These are phyloP conservation scores for Podochytrium sp. DNA, from an alignment of 192 early-diverging fungal species.

Conservation along the genomic window DNA sequence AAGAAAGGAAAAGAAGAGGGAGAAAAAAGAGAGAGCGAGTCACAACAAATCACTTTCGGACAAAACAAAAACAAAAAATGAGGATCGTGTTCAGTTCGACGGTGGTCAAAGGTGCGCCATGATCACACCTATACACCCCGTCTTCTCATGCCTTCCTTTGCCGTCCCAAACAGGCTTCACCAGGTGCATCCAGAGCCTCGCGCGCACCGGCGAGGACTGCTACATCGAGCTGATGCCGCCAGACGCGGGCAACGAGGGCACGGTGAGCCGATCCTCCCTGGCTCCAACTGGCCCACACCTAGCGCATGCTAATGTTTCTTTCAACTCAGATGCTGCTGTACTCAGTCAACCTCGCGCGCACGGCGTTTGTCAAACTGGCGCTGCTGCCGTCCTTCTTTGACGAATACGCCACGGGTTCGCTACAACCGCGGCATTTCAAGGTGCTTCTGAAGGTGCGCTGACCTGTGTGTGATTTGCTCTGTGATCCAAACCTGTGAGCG, in stretches of 20 bases:
- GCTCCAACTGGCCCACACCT: not conserved
- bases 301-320: not conserved
- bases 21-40: too few species aligned
- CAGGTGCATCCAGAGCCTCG: slow-evolving; percentile 4
- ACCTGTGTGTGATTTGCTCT: not conserved
- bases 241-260: not conserved
- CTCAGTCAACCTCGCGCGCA: slow-evolving; percentile 70
- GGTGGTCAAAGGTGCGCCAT: slow-evolving; percentile 6
- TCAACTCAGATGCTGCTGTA: slow-evolving; percentile 45
- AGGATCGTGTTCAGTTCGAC: not conserved
- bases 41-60: not conserved
- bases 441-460: slow-evolving; percentile 40
- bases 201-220: slow-evolving; percentile 61
- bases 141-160: not conserved
- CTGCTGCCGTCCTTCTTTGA: slow-evolving; percentile 70
- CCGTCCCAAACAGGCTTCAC: not conserved
- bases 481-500: too few species aligned
- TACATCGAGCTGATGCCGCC: slow-evolving; percentile 57
- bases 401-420: slow-evolving; percentile 45
- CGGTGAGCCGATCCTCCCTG: not conserved
- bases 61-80: not conserved
- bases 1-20: too few species aligned
- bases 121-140: not conserved
- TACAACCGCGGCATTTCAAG: slow-evolving; percentile 34
- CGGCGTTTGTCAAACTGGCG: slow-evolving; percentile 62